A percentile compares a stretch with the other conserved stretches of the same genome.
These are phyloP conservation scores for Spergularia bocconei DNA, from an alignment of 148 eudicot species.

Conservation along the genomic window DNA sequence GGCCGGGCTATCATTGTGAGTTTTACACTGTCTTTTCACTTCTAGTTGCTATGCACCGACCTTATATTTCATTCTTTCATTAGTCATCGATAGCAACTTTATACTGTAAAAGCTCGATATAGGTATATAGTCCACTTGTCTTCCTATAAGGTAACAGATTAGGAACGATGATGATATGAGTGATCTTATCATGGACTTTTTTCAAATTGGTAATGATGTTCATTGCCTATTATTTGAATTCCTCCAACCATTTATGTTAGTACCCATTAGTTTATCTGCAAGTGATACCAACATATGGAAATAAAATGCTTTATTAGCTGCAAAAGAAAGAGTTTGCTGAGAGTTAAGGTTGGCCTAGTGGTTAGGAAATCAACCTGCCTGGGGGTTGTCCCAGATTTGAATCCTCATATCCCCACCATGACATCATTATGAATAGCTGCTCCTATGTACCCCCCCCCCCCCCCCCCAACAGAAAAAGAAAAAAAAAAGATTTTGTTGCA, in stretches of 20 bases:
- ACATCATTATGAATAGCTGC: too few species aligned
- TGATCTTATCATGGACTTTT: background rate
- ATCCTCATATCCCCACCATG: too few species aligned
- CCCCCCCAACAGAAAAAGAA: background rate
- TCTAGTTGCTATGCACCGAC: background rate
- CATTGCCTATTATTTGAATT: background rate
- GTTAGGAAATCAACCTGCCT: too few species aligned
- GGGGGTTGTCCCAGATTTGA: too few species aligned
- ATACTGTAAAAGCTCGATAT: background rate
- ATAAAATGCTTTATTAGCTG: background rate
- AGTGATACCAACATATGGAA: background rate
- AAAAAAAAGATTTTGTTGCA: too few species aligned
- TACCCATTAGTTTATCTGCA: background rate
- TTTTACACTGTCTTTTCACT: slow-evolving; percentile 5
- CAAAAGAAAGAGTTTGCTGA: too few species aligned
- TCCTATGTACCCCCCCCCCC: too few species aligned
- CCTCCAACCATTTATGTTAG: background rate
- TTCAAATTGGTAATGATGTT: background rate
- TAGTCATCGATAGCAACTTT: background rate
- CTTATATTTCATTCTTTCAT: background rate
- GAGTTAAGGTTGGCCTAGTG: too few species aligned
- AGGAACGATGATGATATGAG: background rate
- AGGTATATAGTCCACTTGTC: background rate
- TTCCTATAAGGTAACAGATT: background rate
- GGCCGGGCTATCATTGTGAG: slow-evolving; percentile 96